Evolutionary conservation across 495 filamentous ascomycete genomes (phyloP), one percentile per base, ranked within the genome.

Genomic region (Hypoxylon lienhwacheense): DNA sequence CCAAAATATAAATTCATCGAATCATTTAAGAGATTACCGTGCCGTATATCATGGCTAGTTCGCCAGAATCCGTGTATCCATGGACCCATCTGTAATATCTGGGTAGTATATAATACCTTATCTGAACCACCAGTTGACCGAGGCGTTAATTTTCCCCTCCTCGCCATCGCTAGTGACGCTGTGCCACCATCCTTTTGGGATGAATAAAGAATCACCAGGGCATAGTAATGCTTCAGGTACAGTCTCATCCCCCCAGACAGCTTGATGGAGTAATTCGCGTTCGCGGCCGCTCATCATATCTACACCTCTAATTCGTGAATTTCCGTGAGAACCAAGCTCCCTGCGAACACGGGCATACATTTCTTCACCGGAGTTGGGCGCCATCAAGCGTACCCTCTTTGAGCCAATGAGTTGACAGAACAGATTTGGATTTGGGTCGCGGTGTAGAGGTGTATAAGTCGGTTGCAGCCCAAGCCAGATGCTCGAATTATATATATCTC

Each of bases 181-280:
- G 78, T 98, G 93, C 93, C 93, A 98, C 90, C 91, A 98, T 8
- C 89, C 90, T 52, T 81, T 83, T 0, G 92, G 93, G 47, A 98
- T 91, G 66, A 92, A 97, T 33, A 97, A 50, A 0, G 77, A 83
- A 75, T 97, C 91, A 0, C 87, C 85, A 10, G 77, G 70, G 2
- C 69, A 66, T 24, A 96, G 59, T n/a, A 60, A 47, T 7, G 78
- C 85, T 57, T 93, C 61, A 24, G 42, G 28, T 2, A 66, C 57
- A 1, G 57, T 69, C 2, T 46, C 50, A 16, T 69, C 63, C 1
- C 70, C 74, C 93, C 93, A 98, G 11, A 97, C 80, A 3, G 75
- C 80, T 2, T 75, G 66, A 58, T 89, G 84, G 3, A 96, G 63
- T 34, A 77, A 64, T n/a, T 71, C 70, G 54, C 79, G 82, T 68